Base-by-base conservation (phyloP, 768 basidiomycete genomes). In the Boletus rufocinnamomeus region DNA sequence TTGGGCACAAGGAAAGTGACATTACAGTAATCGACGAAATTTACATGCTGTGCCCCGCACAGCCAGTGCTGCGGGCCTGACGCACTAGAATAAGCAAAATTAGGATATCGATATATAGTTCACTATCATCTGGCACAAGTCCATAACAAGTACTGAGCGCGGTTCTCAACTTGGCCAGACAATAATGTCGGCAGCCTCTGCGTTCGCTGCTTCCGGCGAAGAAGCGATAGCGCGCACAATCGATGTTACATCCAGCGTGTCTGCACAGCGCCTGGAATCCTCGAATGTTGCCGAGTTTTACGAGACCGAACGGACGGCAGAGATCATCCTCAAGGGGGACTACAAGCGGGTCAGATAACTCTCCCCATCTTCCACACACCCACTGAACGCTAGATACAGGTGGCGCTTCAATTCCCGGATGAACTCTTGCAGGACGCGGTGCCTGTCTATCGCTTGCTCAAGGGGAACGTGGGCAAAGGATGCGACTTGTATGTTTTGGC, bases 321-420 rank as follows among this genome's bases (percentile, higher is more conserved):
- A 78, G 19, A 80, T 85, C 66, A 86, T 95, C 58, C 56, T 80
- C 25, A 70, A 76, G 21, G 84, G 85, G 2, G 79, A 81, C 59
- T 93, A 85, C 75, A 87, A 87, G 72, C 80, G 89, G 66, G 93
- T 93, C 59, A 57, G 84, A 38, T 14, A 40, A 16, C 10, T 27
- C 8, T 27, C n/a, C 23, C 35, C 17, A 7, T 28, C 17, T 11
- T 14, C 9, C 40, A 2, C 4, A 43, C 13, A 14, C 16, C 25
- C 21, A 8, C 19, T 61, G 47, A 63, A 35, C 16, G 30, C 50
- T 25, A 23, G 30, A 16, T 37, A 27, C 65, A 94, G 89, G 83
- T 95, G 50, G 93, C 93, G 0, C 81, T 99, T 13, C 97, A 98
- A 73, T 98, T 98, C 65, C 96, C 97, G 0, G 97, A 99, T 71